Evolutionary conservation across 768 basidiomycete genomes (phyloP), one percentile per base, ranked within the genome.

Genomic region (Phanerochaete carnosa): DNA sequence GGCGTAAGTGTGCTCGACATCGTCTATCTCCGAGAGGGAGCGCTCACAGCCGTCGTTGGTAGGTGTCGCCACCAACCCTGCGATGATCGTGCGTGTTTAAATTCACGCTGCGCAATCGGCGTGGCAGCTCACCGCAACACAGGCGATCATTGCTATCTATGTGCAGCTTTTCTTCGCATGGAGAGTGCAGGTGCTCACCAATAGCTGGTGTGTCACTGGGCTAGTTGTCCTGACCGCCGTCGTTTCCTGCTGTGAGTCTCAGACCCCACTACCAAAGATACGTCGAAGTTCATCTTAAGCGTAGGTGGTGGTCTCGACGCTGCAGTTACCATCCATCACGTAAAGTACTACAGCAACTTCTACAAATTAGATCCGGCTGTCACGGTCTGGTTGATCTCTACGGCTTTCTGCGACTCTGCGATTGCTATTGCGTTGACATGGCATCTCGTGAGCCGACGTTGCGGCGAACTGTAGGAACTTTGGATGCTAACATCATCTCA

Each of bases 371-470:
- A 74, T 53, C 60, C 64, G 16, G 58, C 73, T 39, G 72, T 70
- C 49, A 72, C 73, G 33, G 37, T 72, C 9, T 85, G 83, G 83
- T 76, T 85, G 30, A 65, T 76, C n/a, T 66, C 77, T 0, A 75
- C 81, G 13, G 78, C 77, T 5, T 68, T 75, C 12, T 76, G 77
- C 12, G 84, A 85, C 65, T 62, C 79, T 8, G 62, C 82, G 12
- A 85, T 85, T 53, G 79, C 84, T 0, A 57, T 67, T 0, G 62
- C 74, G 1, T 73, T 85, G 6, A 77, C 78, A 7, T 64, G 72
- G 51, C 76, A 73, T 37, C 66, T 85, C 69, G 83, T 81, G 61
- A n/a, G n/a, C n/a, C n/a, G n/a, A n/a, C n/a, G n/a, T n/a, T n/a
- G n/a, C n/a, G n/a, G n/a, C n/a, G n/a, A n/a, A n/a, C n/a, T n/a